Conservation (phyloP, 768 basidiomycete genomes). For the Termitomyces sp. region DNA sequence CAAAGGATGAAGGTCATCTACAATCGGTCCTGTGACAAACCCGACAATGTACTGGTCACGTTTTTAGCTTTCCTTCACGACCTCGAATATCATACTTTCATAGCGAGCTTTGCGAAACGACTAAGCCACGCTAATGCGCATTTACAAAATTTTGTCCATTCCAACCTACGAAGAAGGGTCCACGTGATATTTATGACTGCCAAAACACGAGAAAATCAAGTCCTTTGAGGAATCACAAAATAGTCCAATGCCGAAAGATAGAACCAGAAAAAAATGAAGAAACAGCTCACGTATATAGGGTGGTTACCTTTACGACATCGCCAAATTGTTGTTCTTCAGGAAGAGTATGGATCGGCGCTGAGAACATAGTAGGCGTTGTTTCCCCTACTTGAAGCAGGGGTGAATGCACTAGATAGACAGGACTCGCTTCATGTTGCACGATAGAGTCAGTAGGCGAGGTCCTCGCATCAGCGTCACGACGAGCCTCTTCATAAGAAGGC, state of each 20-base stretch:
- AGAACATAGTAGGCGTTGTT: neutral
- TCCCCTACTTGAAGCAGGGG: neutral
- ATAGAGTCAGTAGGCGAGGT: conserved; percentile 7
- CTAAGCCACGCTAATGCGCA: no score
- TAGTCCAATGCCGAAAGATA: neutral
- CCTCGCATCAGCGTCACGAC: neutral
- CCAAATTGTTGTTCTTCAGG: neutral
- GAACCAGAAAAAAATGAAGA: neutral
- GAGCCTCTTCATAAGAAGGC: conserved; percentile 31
- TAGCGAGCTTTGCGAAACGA: no score
- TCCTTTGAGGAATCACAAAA: neutral
- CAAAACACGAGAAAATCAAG: neutral
- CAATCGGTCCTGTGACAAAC: no score
- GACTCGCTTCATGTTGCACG: conserved; percentile 9
- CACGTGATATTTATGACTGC: neutral
- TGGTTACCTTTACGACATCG: neutral
- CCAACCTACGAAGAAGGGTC: neutral
- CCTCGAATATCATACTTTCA: no score
- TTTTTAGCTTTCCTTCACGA: no score
- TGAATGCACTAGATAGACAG: conserved; percentile 8
- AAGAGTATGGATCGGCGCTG: conserved; percentile 1
- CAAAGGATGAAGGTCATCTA: no score
- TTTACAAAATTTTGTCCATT: neutral
- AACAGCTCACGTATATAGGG: neutral
- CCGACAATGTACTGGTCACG: no score